Conservation (phyloP, 495 filamentous ascomycete species). For the Cetradonia linearis region DNA sequence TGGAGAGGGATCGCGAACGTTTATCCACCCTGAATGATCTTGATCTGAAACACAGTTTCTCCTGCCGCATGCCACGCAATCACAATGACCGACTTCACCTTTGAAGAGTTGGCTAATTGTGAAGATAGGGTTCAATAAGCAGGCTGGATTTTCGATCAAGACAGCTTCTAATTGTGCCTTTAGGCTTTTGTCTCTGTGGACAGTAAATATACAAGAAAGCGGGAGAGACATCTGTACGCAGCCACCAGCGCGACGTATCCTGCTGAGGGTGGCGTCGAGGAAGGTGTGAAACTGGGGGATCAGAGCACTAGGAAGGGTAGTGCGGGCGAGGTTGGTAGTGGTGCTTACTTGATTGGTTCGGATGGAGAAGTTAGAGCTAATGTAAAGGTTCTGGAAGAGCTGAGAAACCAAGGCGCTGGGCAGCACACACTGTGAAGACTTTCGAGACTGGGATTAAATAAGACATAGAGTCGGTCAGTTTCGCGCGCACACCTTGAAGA, state of each 20-base stretch:
- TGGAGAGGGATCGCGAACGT: constrained; percentile 4
- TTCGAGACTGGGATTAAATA: constrained; percentile 26
- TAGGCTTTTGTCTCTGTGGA: constrained; percentile 24
- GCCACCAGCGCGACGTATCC: constrained; percentile 35
- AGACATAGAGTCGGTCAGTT: too few relatives aligned
- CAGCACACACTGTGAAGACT: constrained; percentile 30
- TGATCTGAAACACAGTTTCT: constrained; percentile 12
- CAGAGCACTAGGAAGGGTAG: constrained; percentile 24
- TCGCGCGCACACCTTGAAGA: too few relatives aligned
- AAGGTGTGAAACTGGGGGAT: constrained; percentile 6
- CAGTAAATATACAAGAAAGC: constrained; percentile 33
- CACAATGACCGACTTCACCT: constrained; percentile 13
- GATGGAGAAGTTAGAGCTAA: constrained; percentile 28
- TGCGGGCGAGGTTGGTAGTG: constrained; percentile 30
- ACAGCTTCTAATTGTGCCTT: constrained; percentile 15
- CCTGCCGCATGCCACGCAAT: constrained; percentile 7
- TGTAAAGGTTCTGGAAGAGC: constrained; percentile 24
- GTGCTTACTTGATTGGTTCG: constrained; percentile 33
- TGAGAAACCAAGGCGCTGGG: constrained; percentile 27
- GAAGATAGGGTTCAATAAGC: constrained; percentile 25
- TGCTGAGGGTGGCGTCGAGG: constrained; percentile 18
- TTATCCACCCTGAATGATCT: constrained; percentile 2
- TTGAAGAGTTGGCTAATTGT: constrained; percentile 18
- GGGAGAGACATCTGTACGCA: constrained; percentile 38
- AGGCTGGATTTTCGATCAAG: constrained; percentile 18